Conservation (phyloP, 768 basidiomycete species). For the Amanita phalloides region DNA sequence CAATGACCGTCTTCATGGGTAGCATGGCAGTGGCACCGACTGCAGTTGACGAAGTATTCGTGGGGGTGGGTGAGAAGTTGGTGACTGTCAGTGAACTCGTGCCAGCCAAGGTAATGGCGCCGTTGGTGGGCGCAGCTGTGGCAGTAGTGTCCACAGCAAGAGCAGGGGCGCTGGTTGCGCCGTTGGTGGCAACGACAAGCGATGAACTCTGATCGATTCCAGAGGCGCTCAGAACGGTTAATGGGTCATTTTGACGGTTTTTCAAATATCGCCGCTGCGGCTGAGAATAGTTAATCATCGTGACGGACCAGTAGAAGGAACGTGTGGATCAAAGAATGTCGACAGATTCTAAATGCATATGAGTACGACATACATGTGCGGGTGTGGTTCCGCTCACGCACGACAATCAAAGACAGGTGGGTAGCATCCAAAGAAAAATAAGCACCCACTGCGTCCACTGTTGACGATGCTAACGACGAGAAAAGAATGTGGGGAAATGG, state of each 20-base stretch:
- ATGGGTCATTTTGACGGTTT: constrained; percentile 11
- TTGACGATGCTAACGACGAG: background rate
- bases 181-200: constrained; percentile 9
- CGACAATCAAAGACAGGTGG: background rate
- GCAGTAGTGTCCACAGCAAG: constrained; percentile 12
- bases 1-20: constrained; percentile 45
- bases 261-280: constrained; percentile 8
- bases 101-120: constrained; percentile 8
- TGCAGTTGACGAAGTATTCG: constrained; percentile 8
- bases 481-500: background rate
- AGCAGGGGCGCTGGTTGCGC: constrained; percentile 7
- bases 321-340: constrained; percentile 6
- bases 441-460: background rate
- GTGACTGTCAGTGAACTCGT: background rate
- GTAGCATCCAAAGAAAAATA: background rate
- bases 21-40: constrained; percentile 20
- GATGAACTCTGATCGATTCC: constrained; percentile 10
- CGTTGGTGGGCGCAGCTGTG: background rate
- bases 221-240: constrained; percentile 8
- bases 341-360: background rate
- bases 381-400: background rate
- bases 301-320: constrained; percentile 4
- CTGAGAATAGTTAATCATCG: constrained; percentile 13
- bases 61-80: background rate
- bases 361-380: background rate